Evolutionary conservation across 2,329 filamentous ascomycete species (phyloP), one percentile per base, ranked within the genome.

Genomic region (Colletotrichum sojae): DNA sequence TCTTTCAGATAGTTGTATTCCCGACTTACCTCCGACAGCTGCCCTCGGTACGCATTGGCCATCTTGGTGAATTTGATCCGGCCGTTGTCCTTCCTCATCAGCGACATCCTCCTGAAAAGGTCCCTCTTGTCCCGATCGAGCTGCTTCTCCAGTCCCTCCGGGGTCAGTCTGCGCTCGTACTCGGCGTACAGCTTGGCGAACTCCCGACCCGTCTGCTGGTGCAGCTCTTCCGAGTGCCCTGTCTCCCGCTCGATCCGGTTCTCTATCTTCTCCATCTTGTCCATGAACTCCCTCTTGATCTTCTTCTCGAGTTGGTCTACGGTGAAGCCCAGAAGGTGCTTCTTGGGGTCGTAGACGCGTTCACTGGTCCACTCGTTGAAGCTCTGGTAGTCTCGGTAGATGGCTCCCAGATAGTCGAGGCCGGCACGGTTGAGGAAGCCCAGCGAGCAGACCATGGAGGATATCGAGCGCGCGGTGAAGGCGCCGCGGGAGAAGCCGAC

Each of bases 401-500:
- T 72, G 16, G 49, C 53, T 8, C 43, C 53, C 6, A 72, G 52
- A 5, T 60, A 40, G 1, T 59, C 48, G 3, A 71, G 22, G 16
- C 71, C 71, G 20, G 66, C 39, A 8, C 68, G 69, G 36, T 71
- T 72, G 20, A 72, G 49, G 13, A 71, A 60, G 6, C 69, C 71
- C 3, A 72, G 20, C 12, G 58, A 63, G 31, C 60, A 66, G 5
- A 78, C 64, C 63, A 77, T 59, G 45, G 67, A 72, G 15, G 78
- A 76, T 10, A 80, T 74, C 2, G 78, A 77, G 15, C 79, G 78
- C 20, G 78, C 79, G 0, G 79, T 80, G 62, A 79, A 81, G 18
- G 79, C 79, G 18, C 79, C 79, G 1, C 79, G 76, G 0, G 79
- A 80, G 71, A 81, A 81, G 6, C 79, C 79, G n/a, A 80, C 69